Percentiles rank a stretch among this genome's conserved stretches.
phyloP scores from a whole-genome alignment of 345 rosid species.

The Noccaea caerulescens region DNA sequence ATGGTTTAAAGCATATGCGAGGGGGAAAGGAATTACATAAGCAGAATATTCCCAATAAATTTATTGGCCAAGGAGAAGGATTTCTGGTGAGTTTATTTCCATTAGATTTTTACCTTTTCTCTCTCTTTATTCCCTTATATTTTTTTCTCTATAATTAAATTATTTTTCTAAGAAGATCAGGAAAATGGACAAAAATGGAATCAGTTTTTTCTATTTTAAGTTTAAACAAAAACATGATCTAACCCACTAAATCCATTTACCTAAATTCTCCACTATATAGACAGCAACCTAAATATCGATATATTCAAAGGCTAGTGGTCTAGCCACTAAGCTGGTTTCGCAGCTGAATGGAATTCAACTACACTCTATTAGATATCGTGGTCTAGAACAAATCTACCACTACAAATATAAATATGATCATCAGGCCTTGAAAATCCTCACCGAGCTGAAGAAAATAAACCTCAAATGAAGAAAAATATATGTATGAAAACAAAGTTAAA shows the following conservation, averaged over 20 bases:
- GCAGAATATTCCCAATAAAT: constrained; percentile 9
- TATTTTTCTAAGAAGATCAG: background rate
- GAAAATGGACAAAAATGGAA: background rate
- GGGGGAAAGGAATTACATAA: background rate
- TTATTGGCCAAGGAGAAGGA: constrained; percentile 11
- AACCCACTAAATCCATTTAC: constrained; percentile 33
- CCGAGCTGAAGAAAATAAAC: too few relatives aligned
- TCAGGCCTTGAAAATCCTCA: background rate
- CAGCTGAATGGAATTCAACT: constrained; percentile 21
- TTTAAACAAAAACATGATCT: background rate
- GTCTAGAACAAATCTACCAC: background rate
- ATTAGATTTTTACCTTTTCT: background rate
- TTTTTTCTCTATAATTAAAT: background rate
- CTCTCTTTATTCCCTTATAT: background rate
- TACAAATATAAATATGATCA: background rate
- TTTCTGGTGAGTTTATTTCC: constrained; percentile 20
- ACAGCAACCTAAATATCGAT: constrained; percentile 28
- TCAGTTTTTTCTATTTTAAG: background rate
- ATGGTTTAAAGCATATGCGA: constrained; percentile 22
- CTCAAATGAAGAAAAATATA: constrained; percentile 18
- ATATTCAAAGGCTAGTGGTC: constrained; percentile 27
- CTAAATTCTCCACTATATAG: constrained; percentile 35
- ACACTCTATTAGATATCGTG: background rate
- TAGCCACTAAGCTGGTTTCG: constrained; percentile 25
- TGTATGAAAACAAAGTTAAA: background rate